These are phyloP conservation scores for Termitomyces sp. DNA, from an alignment of 768 basidiomycete genomes.

Conservation along the genomic window DNA sequence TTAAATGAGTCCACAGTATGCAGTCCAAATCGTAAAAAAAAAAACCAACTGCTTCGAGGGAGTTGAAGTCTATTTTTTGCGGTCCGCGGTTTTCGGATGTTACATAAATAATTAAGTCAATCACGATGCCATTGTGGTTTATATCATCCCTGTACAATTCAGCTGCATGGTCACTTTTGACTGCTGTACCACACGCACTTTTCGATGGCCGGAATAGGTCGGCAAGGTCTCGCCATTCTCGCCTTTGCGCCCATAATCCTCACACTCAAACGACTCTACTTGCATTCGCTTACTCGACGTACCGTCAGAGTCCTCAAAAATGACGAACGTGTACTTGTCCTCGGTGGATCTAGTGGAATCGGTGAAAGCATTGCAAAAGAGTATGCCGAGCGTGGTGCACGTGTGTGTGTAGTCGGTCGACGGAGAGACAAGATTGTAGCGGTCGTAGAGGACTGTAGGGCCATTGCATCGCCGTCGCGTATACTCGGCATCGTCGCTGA, in stretches of 20 bases:
- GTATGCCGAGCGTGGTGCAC: conserved; percentile 74
- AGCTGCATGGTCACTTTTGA: not conserved
- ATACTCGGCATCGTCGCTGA: conserved; percentile 56
- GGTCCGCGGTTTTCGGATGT: not conserved
- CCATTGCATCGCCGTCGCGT: conserved; percentile 14
- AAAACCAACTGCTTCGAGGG: not conserved
- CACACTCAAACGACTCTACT: conserved; percentile 15
- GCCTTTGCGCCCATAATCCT: conserved; percentile 21
- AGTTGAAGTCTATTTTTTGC: not conserved
- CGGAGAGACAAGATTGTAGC: conserved; percentile 46
- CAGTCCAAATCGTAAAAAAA: not conserved
- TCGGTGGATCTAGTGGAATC: conserved; percentile 84
- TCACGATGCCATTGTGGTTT: not conserved
- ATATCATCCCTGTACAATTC: too few relatives aligned
- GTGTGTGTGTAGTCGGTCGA: conserved; percentile 70
- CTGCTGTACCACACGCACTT: not conserved
- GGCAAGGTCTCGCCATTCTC: conserved; percentile 15
- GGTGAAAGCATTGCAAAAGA: conserved; percentile 64
- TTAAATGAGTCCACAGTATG: too few relatives aligned
- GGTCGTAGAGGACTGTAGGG: conserved; percentile 56
- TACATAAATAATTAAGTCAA: too few relatives aligned
- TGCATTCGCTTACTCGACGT: conserved; percentile 9
- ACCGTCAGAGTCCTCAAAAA: conserved; percentile 7
- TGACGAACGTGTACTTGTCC: conserved; percentile 69
- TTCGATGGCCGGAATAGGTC: conserved; percentile 11